Percentiles rank a stretch among this genome's conserved stretches.
phyloP scores from a whole-genome alignment of 495 filamentous ascomycete genomes.

The Thermothielavioides terrestris region DNA sequence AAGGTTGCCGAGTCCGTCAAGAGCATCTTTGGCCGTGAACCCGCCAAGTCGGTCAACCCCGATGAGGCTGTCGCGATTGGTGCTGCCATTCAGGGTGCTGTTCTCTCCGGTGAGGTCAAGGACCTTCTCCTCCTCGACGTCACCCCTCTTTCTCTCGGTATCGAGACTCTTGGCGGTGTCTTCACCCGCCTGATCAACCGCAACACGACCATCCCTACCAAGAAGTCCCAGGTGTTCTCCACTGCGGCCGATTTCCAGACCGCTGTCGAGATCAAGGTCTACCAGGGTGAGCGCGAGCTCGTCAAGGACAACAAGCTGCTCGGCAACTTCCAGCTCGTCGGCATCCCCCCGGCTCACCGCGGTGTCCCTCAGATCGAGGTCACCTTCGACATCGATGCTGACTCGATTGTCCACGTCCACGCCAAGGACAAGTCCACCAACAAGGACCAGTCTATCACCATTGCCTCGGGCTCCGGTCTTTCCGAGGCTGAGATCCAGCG shows the following conservation, averaged over 20 bases:
- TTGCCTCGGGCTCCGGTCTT: constrained; percentile 96
- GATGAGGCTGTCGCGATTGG: constrained; percentile 99
- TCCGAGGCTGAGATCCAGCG: constrained; percentile 87
- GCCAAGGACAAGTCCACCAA: constrained; percentile 99
- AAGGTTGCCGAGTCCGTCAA: constrained; percentile 98
- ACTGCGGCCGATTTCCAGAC: constrained; percentile 99
- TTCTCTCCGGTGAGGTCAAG: constrained; percentile 93
- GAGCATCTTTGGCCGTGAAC: constrained; percentile 94
- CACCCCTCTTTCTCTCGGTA: constrained; percentile 95
- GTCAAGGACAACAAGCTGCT: constrained; percentile 98
- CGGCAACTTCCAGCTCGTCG: constrained; percentile 99
- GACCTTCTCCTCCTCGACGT: constrained; percentile 95
- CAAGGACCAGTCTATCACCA: constrained; percentile 99
- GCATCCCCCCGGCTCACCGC: constrained; percentile 94
- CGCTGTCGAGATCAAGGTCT: constrained; percentile 99
- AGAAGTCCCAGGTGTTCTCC: constrained; percentile 98
- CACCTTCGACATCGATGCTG: constrained; percentile 98
- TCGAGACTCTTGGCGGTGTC: constrained; percentile 98
- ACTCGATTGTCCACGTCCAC: constrained; percentile 97
- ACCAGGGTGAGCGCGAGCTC: constrained; percentile 99
- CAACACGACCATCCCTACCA: constrained; percentile 99
- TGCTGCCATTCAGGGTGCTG: constrained; percentile 95
- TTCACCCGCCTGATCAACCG: constrained; percentile 99
- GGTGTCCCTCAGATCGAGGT: constrained; percentile 98
- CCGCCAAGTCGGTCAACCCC: constrained; percentile 97